Evolutionary conservation across 441 rosid genomes (phyloP), one percentile per base, ranked within the genome.

Genomic region (Arabidopsis hybrid): DNA sequence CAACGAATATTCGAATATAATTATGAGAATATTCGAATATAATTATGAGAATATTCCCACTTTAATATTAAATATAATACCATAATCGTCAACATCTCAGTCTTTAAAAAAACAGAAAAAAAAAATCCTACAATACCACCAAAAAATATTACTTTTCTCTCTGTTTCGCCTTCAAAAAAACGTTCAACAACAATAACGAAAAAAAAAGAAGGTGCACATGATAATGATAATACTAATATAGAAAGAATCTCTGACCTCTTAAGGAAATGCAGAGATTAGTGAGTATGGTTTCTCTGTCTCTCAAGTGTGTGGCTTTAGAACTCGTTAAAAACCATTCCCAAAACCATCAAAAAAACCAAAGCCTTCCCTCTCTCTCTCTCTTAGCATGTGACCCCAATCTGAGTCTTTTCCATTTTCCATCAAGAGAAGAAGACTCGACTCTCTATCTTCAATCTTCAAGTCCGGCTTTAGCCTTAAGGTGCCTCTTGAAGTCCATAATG

Each of bases 401-500:
- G 68, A 52, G 74, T 60, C 69, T 52, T 64, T 13, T n/a, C 3
- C 35, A 1, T 9, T 71, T 8, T 13, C 38, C 12, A 34, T 46
- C 51, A 52, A 50, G 76, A 64, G 72, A 50, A 70, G 65, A 38
- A 5, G n/a, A 26, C n/a, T 8, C 6, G 0, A 6, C 14, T 21
- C 35, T 18, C 7, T 10, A 56, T 38, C 60, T 63, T 76, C 79
- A 76, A 32, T 31, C 75, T 10, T 76, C 76, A 31, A 76, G 71
- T 51, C 96, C 98, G 18, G 98, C 91, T 83, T 89, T 92, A 57
- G 51, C 76, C 90, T 81, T 91, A 17, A 95, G 95, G 63, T 95
- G 99, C 81, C 66, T 69, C 87, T 95, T 95, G 72, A 92, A 95
- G 76, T 87, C 95, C 99, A 95, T 95, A 58, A 95, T 95, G 67